Percentiles rank a stretch among this genome's conserved stretches.
Evolutionary conservation across 805 yeast species (phyloP).

Genomic region (Candida berthetii): DNA sequence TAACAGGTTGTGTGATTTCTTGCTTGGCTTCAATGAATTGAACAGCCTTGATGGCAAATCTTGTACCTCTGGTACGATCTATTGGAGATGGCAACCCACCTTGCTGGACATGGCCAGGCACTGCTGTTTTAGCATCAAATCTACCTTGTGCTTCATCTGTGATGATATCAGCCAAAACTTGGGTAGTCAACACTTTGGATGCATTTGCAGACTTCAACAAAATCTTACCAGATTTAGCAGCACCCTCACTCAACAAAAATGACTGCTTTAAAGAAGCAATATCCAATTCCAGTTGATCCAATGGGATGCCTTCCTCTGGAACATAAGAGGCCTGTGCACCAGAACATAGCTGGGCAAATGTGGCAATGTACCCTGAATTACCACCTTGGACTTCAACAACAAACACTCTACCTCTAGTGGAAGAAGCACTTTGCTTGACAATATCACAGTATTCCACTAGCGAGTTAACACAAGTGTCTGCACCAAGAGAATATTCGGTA

Average conservation of each 20-base stretch:
- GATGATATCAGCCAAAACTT: slow-evolving; percentile 62
- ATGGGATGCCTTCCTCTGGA: slow-evolving; percentile 63
- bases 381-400: slow-evolving; percentile 87
- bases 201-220: slow-evolving; percentile 67
- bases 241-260: slow-evolving; percentile 57
- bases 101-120: slow-evolving; percentile 86
- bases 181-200: slow-evolving; percentile 59
- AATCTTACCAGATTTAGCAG: slow-evolving; percentile 63
- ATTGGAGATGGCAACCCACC: slow-evolving; percentile 75
- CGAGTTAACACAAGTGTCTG: slow-evolving; percentile 70
- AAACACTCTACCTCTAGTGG: slow-evolving; percentile 72
- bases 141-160: slow-evolving; percentile 56
- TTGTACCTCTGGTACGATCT: slow-evolving; percentile 70
- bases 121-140: slow-evolving; percentile 73
- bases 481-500: slow-evolving; percentile 70
- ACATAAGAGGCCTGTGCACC: slow-evolving; percentile 74
- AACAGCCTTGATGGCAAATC: slow-evolving; percentile 65
- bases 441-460: slow-evolving; percentile 70
- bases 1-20: slow-evolving; percentile 34
- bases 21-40: slow-evolving; percentile 54
- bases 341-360: slow-evolving; percentile 58
- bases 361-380: slow-evolving; percentile 73
- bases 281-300: slow-evolving; percentile 60
- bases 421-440: slow-evolving; percentile 74
- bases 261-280: slow-evolving; percentile 53